phyloP scores from a whole-genome alignment of 2,329 filamentous ascomycete species.

The Camillea tinctor region DNA sequence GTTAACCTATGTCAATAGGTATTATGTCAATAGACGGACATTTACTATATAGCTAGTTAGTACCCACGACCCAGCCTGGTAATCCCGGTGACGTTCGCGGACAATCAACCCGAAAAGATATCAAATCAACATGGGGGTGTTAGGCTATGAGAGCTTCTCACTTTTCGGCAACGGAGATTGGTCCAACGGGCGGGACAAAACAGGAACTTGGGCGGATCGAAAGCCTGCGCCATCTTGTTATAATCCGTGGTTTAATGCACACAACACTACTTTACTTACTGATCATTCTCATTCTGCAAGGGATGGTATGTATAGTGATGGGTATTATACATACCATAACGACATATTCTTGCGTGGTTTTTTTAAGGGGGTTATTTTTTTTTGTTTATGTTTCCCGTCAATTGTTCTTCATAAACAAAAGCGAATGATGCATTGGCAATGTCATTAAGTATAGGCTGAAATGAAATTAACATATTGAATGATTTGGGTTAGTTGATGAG shows the following conservation, averaged over 20 bases:
- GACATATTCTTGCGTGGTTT: no score
- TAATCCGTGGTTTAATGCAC: background rate
- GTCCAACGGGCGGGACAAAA: background rate
- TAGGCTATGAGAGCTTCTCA: background rate
- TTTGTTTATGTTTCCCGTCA: no score
- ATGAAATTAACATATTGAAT: no score
- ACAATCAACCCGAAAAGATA: background rate
- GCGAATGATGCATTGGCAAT: no score
- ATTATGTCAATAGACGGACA: no score
- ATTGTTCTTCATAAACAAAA: no score
- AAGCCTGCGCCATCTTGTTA: background rate
- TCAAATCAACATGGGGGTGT: background rate
- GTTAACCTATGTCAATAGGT: no score
- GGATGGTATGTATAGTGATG: background rate
- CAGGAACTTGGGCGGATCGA: background rate
- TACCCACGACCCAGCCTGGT: background rate
- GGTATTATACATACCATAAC: no score
- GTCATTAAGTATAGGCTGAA: no score
- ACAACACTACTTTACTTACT: background rate
- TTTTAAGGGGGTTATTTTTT: no score
- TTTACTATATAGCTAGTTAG: background rate
- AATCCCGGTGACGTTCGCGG: background rate
- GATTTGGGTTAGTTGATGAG: no score
- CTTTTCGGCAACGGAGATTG: background rate
- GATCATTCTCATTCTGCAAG: background rate